Conservation (phyloP, 2,329 filamentous ascomycete species). For the Fusarium brevicatenulatum region DNA sequence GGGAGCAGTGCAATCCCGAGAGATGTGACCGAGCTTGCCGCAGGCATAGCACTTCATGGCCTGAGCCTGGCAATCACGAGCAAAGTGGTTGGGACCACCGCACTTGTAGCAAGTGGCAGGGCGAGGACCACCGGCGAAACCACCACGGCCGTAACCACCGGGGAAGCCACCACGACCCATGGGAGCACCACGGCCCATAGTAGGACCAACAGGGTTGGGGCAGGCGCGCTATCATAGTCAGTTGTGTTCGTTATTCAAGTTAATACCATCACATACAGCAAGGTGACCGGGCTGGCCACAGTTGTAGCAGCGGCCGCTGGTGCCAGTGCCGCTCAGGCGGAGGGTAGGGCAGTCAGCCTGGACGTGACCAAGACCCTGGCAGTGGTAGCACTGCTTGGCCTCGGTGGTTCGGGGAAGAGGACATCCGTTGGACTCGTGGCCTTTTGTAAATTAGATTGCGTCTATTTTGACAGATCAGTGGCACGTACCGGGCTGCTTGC, state of each 20-base stretch:
- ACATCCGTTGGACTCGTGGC: constrained; percentile 98
- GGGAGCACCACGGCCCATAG: constrained; percentile 72
- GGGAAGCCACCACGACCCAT: constrained; percentile 77
- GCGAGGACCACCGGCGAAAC: constrained; percentile 75
- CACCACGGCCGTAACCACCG: constrained; percentile 74
- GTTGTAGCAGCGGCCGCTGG: constrained; percentile 93
- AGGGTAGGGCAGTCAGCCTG: constrained; percentile 99
- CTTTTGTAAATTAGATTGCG: constrained; percentile 47
- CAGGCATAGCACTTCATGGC: constrained; percentile 99
- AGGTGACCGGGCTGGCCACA: constrained; percentile 94
- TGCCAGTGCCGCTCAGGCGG: constrained; percentile 83
- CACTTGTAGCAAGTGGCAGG: constrained; percentile 80
- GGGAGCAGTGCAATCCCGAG: constrained; percentile 91
- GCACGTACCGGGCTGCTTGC: constrained; percentile 80
- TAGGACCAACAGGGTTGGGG: constrained; percentile 74
- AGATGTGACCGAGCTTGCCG: constrained; percentile 95
- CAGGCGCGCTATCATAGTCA: constrained; percentile 74
- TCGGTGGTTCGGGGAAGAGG: constrained; percentile 96
- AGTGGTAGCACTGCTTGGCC: constrained; percentile 99
- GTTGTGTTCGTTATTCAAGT: neutral
- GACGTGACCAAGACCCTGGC: constrained; percentile 97
- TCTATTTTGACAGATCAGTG: neutral
- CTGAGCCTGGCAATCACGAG: constrained; percentile 97
- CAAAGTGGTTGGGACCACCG: constrained; percentile 94
- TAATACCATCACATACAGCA: constrained; percentile 68